Conservation (phyloP, 202 grass and related monocot genomes). For the Saccharum hybrid region DNA sequence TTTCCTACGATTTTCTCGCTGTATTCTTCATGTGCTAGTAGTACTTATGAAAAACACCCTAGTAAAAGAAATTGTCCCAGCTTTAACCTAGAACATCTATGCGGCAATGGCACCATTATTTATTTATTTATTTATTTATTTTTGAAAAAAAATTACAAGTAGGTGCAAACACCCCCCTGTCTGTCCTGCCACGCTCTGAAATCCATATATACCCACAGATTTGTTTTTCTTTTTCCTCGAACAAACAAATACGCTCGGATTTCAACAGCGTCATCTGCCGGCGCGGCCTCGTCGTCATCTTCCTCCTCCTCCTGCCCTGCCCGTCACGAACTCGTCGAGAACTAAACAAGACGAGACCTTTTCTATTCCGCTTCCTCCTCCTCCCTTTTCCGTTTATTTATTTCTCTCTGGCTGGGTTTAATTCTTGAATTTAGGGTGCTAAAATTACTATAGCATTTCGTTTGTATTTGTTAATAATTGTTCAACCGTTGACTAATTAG, state of each 20-base stretch:
- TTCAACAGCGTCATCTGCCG: neutral
- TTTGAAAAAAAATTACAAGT: neutral
- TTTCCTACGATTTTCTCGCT: no score
- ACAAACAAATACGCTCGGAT: neutral
- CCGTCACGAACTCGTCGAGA: conserved; percentile 8
- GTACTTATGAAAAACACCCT: no score
- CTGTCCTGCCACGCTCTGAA: neutral
- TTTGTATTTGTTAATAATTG: no score
- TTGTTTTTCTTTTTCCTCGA: neutral
- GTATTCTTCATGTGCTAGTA: no score
- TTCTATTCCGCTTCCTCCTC: conserved; percentile 27
- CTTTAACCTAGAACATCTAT: no score
- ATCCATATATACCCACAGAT: neutral
- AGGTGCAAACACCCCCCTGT: no score
- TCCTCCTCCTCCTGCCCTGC: neutral
- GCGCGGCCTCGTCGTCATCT: neutral
- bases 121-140: neutral
- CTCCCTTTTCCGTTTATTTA: neutral
- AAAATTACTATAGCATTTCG: no score
- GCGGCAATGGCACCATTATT: no score
- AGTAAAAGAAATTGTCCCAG: no score
- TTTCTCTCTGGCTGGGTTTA: no score
- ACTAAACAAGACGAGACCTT: conserved; percentile 7
- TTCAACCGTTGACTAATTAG: no score
- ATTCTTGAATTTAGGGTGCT: no score